Conservation (phyloP, 2,329 filamentous ascomycete genomes). For the Pezizomycotina sp. region DNA sequence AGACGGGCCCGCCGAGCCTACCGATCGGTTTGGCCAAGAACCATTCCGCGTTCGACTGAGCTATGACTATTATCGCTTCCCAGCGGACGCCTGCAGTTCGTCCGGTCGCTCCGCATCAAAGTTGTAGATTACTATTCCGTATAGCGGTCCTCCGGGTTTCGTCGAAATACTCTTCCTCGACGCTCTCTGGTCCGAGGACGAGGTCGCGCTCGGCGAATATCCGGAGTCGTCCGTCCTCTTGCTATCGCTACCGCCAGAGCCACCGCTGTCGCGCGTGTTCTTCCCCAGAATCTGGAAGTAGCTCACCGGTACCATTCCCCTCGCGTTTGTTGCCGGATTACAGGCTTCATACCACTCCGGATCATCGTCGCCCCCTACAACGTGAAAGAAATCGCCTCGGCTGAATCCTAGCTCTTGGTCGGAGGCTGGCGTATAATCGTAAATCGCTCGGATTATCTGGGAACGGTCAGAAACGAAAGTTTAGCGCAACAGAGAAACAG, state of each 20-base stretch:
- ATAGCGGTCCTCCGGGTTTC: conserved; percentile 66
- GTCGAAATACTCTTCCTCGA: conserved; percentile 27
- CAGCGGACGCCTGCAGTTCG: conserved; percentile 84
- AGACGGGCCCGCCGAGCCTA: conserved; percentile 79
- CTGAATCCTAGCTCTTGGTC: conserved; percentile 74
- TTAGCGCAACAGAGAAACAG: not conserved
- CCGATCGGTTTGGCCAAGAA: conserved; percentile 99
- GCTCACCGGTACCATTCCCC: conserved; percentile 79
- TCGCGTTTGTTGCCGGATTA: conserved; percentile 75
- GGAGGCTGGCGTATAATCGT: conserved; percentile 69
- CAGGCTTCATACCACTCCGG: conserved; percentile 95
- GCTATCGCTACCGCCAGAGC: conserved; percentile 39
- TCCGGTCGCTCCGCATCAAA: conserved; percentile 92
- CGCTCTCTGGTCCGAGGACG: conserved; percentile 18
- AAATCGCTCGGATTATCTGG: conserved; percentile 91
- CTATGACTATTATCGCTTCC: conserved; percentile 97
- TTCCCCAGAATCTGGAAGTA: conserved; percentile 89
- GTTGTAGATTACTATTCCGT: conserved; percentile 92
- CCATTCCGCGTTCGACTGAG: conserved; percentile 97
- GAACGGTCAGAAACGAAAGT: conserved; percentile 12
- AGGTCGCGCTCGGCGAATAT: conserved; percentile 44
- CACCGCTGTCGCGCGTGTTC: conserved; percentile 74
- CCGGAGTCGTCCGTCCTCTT: conserved; percentile 65
- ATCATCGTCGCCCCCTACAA: conserved; percentile 90
- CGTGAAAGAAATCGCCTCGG: conserved; percentile 94